Evolutionary conservation across 176 grass and related monocot species (phyloP).

Genomic region (Ensete glaucum): DNA sequence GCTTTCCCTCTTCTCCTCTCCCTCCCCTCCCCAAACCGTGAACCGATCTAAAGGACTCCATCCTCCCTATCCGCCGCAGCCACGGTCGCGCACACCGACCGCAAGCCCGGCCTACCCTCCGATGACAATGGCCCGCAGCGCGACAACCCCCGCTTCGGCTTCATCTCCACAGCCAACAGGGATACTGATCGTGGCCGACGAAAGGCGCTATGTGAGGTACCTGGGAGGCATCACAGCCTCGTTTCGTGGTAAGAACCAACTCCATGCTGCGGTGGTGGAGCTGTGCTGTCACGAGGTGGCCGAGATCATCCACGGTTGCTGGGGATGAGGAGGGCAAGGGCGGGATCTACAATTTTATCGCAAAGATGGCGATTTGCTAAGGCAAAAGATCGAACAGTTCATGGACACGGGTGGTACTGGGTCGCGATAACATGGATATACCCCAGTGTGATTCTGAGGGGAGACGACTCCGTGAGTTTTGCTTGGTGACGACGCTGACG

Average conservation of each 20-base stretch:
- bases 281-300: slow-evolving; percentile 66
- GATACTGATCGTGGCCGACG: slow-evolving; percentile 76
- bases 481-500: slow-evolving; percentile 65
- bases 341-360: slow-evolving; percentile 87
- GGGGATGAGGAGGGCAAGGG: slow-evolving; percentile 70
- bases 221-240: slow-evolving; percentile 80
- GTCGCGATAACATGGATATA: slow-evolving; percentile 88
- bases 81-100: slow-evolving; percentile 30
- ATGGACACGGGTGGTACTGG: slow-evolving; percentile 88
- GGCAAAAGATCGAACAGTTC: slow-evolving; percentile 63
- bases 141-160: slow-evolving; percentile 71
- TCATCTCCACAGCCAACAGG: slow-evolving; percentile 71
- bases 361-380: slow-evolving; percentile 63
- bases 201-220: slow-evolving; percentile 68
- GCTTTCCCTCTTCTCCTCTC: slow-evolving; percentile 23
- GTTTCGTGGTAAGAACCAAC: slow-evolving; percentile 62
- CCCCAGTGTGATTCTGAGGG: slow-evolving; percentile 63
- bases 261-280: slow-evolving; percentile 80
- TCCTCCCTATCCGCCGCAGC: not conserved
- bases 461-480: slow-evolving; percentile 75
- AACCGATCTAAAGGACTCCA: too few species aligned
- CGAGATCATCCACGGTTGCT: slow-evolving; percentile 74
- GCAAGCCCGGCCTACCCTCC: slow-evolving; percentile 30
- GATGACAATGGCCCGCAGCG: slow-evolving; percentile 72
- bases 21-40: too few species aligned